Evolutionary conservation across 768 basidiomycete genomes (phyloP), one percentile per base, ranked within the genome.

Genomic region (Terana coerulea): DNA sequence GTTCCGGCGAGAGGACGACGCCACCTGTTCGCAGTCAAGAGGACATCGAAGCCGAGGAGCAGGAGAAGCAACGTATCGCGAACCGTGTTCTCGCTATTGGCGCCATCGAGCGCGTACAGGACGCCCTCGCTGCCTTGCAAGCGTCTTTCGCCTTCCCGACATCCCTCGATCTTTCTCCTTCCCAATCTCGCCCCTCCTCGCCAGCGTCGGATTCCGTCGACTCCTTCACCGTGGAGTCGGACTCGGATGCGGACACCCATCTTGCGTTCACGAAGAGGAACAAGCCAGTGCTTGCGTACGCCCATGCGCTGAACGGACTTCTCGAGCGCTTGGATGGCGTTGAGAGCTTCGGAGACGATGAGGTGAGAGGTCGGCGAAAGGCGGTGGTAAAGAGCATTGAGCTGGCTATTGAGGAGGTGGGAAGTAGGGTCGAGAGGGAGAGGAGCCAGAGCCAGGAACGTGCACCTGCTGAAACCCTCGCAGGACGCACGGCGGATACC

Each of bases 181-280:
- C n/a, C n/a, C n/a, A n/a, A n/a, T n/a, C n/a, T n/a, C n/a, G n/a
- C n/a, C n/a, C n/a, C n/a, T 17, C 51, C 30, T 42, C 64, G 35
- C 52, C 33, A 51, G 15, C 51, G 19, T 31, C 59, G 34, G 33
- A 51, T 3, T 9, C 15, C 45, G 45, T 29, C 30, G 21, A 30
- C 28, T n/a, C n/a, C n/a, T n/a, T n/a, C n/a, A n/a, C n/a, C n/a
- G n/a, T n/a, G n/a, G n/a, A n/a, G n/a, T n/a, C n/a, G n/a, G 52
- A 54, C 35, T 46, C 49, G 3, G 56, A 45, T 22, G 52, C 59
- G 22, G 40, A 58, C 22, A 61, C 68, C 4, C 68, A 68, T 31
- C 75, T 90, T 9, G 72, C 79, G 3, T 87, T 77, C 70, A 80
- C 79, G 24, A 58, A 77, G 9, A 67, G 63, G 41, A 89, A 88